Base-by-base conservation (phyloP, 164 flowering plant genomes). In the Vitis rupestris region DNA sequence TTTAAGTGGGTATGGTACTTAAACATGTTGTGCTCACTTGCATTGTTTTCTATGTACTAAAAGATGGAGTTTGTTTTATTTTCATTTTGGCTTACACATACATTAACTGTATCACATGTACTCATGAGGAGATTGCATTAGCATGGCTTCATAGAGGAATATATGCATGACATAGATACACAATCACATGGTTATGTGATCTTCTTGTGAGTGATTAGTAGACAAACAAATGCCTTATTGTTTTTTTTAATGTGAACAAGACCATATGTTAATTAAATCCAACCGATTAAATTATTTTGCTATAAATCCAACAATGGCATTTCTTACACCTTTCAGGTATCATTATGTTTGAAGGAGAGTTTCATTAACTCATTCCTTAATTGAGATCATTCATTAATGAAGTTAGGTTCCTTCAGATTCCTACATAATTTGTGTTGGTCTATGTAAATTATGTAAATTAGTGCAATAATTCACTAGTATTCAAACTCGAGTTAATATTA, bases 321-420 rank as follows among this genome's bases (percentile, higher is more conserved):
- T 61, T 19, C 52, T 67, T 73, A 63, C 29, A 50, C 58, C 61
- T 64, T 65, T 49, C 71, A 95, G 98, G 99, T 95, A n/a, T 95
- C 99, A n/a, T 77, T 95, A 79, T 97, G 93, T 47, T 68, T 95
- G 69, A 93, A 90, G 78, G 99, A 95, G 79, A 95, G 98, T 80
- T 95, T 93, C 85, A 95, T 93, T 9, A 97, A 93, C 71, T 95
- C 99, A 7, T 95, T 87, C 75, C 86, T 92, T 53, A 84, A 80
- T 73, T 91, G 96, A 50, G 91, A 95, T 72, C 84, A 90, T 54
- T 87, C 98, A 59, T 94, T 93, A 80, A 91, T 94, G 98, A 93
- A 87, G 97, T 98, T 94, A 56, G 27, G 73, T 65, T 30, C 30
- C 68, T 52, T 51, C 49, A 51, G 9, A 48, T 30, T 59, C 66